Base-by-base conservation (phyloP, 495 filamentous ascomycete genomes). In the Ascobolus immersus region DNA sequence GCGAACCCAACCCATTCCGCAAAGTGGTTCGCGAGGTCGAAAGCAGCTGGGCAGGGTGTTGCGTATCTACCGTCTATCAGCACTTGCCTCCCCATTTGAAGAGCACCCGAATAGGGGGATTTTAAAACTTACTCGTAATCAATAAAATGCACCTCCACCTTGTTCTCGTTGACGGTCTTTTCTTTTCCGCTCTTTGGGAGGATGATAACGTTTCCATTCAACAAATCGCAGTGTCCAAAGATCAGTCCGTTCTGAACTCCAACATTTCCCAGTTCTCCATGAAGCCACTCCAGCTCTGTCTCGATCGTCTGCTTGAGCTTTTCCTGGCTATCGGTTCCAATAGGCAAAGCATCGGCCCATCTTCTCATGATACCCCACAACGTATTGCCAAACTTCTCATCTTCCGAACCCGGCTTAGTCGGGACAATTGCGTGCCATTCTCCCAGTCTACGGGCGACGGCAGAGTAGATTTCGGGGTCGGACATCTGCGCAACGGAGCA, bases 21-120 rank as follows among this genome's bases (percentile, higher is more conserved):
- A 49, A 99, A 84, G 60, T 99, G 86, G 60, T 99, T 99, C n/a
- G 86, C 73, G 36, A 99, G 67, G 50, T 99, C 86, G 52, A 99
- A 99, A n/a, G 86, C 79, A 10, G 82, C 77, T 1, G 89, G 86
- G 5, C 81, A 81, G 2, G 89, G 80, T 1, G 78, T 81, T 6
- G 84, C 79, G 50, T 86, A 90, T 35, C 44, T 46, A 18, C 28
- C 6, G 7, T 18, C 6, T 7, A 25, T 25, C n/a, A n/a, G 7
- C 22, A 25, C 22, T 25, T n/a, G n/a, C 22, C 22, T 7, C 22
- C 22, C 22, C 7, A n/a, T 25, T 7, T 25, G 22, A n/a, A 7
- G 7, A n/a, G n/a, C n/a, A n/a, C n/a, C n/a, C 7, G 22, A 25
- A 25, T 25, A n/a, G 7, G 22, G 7, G n/a, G 22, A 25, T n/a